A percentile compares a stretch with the other conserved stretches of the same genome.
Conservation (phyloP, 2,329 filamentous ascomycete species). For the Didymellaceae sp. region DNA sequence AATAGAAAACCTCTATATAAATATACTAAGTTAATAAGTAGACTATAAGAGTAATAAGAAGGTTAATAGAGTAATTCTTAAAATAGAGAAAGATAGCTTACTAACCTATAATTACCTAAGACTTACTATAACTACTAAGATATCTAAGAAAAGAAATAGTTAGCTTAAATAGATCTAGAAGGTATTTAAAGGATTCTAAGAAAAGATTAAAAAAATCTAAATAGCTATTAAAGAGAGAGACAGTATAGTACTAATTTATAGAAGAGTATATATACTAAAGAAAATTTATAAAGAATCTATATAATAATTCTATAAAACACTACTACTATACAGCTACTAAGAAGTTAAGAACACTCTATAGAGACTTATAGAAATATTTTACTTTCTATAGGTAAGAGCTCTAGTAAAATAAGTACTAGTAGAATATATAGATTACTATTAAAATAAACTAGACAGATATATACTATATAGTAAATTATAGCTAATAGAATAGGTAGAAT, state of each 20-base stretch:
- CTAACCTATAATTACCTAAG: not conserved
- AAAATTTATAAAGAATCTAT: not conserved
- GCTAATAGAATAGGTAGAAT: not conserved
- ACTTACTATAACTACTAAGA: not conserved
- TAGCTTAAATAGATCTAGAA: not conserved
- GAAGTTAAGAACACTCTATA: not conserved
- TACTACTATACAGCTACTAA: not conserved
- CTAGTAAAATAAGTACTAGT: not conserved
- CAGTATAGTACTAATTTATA: not conserved
- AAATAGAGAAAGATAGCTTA: not conserved
- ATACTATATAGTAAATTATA: not conserved
- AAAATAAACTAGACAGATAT: not conserved
- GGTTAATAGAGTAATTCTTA: not conserved
- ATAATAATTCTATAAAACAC: not conserved
- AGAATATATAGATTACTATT: not conserved
- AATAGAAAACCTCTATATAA: conserved; percentile 1
- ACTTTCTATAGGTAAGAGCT: not conserved
- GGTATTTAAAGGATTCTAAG: not conserved
- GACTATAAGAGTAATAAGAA: not conserved
- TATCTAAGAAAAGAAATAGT: not conserved
- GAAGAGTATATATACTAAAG: not conserved
- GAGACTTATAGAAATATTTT: not conserved
- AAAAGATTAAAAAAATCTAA: not conserved
- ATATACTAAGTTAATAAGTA: not conserved
- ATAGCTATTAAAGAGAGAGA: not conserved